Evolutionary conservation across 768 basidiomycete species (phyloP).

Genomic region (Termitomyces sp.): DNA sequence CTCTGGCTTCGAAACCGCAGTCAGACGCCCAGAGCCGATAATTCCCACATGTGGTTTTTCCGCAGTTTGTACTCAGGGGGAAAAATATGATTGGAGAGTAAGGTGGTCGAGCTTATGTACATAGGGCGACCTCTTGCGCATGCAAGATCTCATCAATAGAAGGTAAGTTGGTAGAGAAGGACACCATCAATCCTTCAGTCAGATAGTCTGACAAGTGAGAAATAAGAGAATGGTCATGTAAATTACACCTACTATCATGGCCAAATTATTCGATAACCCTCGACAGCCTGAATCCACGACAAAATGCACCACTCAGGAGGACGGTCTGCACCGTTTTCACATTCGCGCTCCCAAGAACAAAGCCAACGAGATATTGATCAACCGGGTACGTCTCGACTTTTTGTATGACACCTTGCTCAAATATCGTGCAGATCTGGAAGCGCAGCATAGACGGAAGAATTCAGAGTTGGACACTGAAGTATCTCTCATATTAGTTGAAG

Average conservation of each 20-base stretch:
- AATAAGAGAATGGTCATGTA: neutral
- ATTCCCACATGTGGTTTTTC: neutral
- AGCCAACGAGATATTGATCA: neutral
- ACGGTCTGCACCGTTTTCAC: constrained; percentile 23
- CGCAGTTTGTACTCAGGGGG: neutral
- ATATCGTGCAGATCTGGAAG: neutral
- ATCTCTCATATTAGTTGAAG: neutral
- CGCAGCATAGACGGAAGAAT: neutral
- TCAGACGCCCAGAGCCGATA: too few species aligned
- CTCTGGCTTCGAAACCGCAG: too few species aligned
- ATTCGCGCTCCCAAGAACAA: constrained; percentile 29
- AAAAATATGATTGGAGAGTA: neutral
- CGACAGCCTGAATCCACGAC: constrained; percentile 8
- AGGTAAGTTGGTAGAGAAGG: too few species aligned
- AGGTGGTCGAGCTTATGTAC: neutral
- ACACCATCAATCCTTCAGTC: neutral
- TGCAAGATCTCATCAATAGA: neutral
- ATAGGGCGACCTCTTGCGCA: neutral
- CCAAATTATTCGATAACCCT: neutral
- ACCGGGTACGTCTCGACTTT: neutral
- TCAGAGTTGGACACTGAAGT: neutral
- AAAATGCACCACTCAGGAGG: constrained; percentile 18
- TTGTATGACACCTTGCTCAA: neutral
- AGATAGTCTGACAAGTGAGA: neutral
- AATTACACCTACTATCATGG: neutral